These are phyloP conservation scores for Azolla pinnata DNA, from an alignment of 75 land plant genomes.

Conservation along the genomic window DNA sequence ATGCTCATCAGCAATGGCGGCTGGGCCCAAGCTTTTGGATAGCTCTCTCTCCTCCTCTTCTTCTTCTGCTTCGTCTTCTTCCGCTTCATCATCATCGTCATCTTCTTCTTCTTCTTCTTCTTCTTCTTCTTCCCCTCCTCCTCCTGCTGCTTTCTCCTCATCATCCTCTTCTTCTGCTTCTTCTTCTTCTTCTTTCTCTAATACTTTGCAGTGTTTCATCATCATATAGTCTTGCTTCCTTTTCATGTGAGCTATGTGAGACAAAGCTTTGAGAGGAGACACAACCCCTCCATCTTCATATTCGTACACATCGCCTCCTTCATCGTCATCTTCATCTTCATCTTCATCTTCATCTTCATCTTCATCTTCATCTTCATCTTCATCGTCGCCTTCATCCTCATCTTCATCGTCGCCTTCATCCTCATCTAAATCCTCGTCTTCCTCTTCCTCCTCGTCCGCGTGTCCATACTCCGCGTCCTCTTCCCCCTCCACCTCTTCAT, in stretches of 20 bases:
- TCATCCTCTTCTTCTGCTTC: too few relatives aligned
- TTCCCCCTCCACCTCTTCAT: not conserved
- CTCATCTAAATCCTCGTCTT: not conserved
- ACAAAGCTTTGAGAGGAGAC: constrained; percentile 1
- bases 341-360: not conserved
- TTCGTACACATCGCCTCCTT: not conserved
- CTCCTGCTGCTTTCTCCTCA: too few relatives aligned
- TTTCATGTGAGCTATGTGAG: constrained; percentile 3
- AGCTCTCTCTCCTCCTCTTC: not conserved
- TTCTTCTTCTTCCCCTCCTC: too few relatives aligned
- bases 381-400: not conserved
- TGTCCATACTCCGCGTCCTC: not conserved
- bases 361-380: not conserved
- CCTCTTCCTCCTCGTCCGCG: not conserved
- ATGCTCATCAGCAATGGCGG: not conserved
- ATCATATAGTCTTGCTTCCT: not conserved
- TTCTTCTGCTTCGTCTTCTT: too few relatives aligned
- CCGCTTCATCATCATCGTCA: not conserved
- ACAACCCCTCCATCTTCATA: not conserved
- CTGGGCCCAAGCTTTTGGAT: not conserved
- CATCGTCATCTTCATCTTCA: not conserved
- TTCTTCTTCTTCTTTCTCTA: too few relatives aligned
- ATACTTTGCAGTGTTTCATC: too few relatives aligned
- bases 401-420: not conserved
- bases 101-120: too few relatives aligned